phyloP scores from a whole-genome alignment of 2,329 filamentous ascomycete genomes.

The Colletotrichum sublineola region DNA sequence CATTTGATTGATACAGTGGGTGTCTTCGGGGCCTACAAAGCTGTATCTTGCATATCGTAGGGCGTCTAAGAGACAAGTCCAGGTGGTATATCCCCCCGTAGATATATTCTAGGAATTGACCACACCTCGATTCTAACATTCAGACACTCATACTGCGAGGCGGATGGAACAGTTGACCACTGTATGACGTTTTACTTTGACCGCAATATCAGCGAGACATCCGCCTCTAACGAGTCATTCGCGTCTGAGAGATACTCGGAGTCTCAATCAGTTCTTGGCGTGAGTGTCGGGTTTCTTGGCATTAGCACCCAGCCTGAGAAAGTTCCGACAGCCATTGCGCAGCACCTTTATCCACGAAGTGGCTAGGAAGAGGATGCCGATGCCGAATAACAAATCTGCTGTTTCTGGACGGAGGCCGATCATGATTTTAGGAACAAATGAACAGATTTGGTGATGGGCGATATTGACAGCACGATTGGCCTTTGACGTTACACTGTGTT shows the following conservation, averaged over 20 bases:
- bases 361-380: neutral
- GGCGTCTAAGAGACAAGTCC: too few species aligned
- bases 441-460: neutral
- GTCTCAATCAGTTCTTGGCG: neutral
- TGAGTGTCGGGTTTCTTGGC: neutral
- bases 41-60: too few species aligned
- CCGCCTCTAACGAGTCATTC: slow-evolving; percentile 1
- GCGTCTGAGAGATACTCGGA: neutral
- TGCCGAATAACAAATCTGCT: neutral
- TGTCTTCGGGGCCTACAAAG: too few species aligned
- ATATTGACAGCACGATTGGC: too few species aligned
- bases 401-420: neutral
- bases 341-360: neutral
- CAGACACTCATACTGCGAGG: too few species aligned
- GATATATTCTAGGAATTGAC: too few species aligned
- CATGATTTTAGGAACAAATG: neutral
- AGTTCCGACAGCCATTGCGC: neutral
- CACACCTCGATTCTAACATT: too few species aligned
- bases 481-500: neutral
- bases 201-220: neutral
- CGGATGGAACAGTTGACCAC: too few species aligned
- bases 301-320: neutral
- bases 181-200: too few species aligned
- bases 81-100: too few species aligned
- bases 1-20: too few species aligned